phyloP scores from a whole-genome alignment of 306 rosid genomes.

The Quercus robur region DNA sequence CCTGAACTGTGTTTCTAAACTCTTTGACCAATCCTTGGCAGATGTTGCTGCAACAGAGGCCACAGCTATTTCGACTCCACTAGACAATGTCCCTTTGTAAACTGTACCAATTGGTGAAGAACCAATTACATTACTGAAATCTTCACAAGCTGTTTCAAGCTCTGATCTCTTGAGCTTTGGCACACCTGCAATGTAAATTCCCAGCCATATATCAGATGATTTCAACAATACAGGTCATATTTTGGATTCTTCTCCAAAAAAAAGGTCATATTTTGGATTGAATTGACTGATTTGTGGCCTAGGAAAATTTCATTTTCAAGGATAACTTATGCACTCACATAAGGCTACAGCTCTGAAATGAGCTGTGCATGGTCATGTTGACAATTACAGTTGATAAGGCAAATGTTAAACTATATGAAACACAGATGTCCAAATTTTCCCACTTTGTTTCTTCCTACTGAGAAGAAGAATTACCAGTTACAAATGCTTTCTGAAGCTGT shows the following conservation, averaged over 20 bases:
- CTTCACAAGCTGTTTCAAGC: constrained; percentile 91
- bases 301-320: background rate
- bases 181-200: constrained; percentile 55
- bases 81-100: constrained; percentile 95
- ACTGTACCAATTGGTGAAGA: constrained; percentile 71
- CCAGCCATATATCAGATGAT: constrained; percentile 21
- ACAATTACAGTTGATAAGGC: background rate
- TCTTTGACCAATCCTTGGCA: constrained; percentile 61
- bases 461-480: constrained; percentile 61
- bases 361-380: background rate
- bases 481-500: constrained; percentile 95
- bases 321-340: background rate
- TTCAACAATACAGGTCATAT: constrained; percentile 5
- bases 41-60: constrained; percentile 53
- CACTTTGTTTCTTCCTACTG: background rate
- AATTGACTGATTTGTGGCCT: background rate
- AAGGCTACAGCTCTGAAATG: background rate
- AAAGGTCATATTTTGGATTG: constrained; percentile 5
- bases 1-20: constrained; percentile 68
- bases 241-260: background rate
- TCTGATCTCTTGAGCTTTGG: constrained; percentile 91
- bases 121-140: constrained; percentile 89
- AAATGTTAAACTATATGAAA: background rate
- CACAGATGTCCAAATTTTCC: background rate
- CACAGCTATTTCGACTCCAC: constrained; percentile 93